These are phyloP conservation scores for Russula sp. DNA, from an alignment of 768 basidiomycete species.

Conservation along the genomic window DNA sequence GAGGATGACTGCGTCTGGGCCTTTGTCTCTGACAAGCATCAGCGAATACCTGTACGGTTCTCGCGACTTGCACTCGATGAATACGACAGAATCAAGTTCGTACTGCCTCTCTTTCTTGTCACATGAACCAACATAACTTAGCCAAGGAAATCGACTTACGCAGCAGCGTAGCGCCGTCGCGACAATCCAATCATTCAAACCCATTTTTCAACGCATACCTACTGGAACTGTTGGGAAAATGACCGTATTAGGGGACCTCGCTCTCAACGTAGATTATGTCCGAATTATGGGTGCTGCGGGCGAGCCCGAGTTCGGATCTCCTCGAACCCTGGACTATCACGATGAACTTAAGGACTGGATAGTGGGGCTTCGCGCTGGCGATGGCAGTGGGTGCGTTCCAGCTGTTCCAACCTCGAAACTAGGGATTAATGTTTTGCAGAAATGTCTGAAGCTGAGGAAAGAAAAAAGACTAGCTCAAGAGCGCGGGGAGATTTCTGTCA, in stretches of 20 bases:
- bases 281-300: slow-evolving; percentile 43
- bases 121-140: slow-evolving; percentile 1
- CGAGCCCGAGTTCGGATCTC: slow-evolving; percentile 51
- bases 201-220: slow-evolving; percentile 54
- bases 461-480: slow-evolving; percentile 31
- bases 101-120: slow-evolving; percentile 6
- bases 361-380: slow-evolving; percentile 51
- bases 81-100: slow-evolving; percentile 43
- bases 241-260: slow-evolving; percentile 44
- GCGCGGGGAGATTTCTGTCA: slow-evolving; percentile 13
- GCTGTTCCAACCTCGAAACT: slow-evolving; percentile 5
- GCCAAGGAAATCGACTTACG: slow-evolving; percentile 40
- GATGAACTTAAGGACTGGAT: slow-evolving; percentile 50
- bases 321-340: slow-evolving; percentile 44
- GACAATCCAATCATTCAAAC: slow-evolving; percentile 48
- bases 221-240: slow-evolving; percentile 40
- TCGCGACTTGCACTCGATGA: slow-evolving; percentile 48
- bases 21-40: slow-evolving; percentile 54
- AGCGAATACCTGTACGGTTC: slow-evolving; percentile 53
- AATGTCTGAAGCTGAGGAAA: slow-evolving; percentile 49
- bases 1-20: slow-evolving; percentile 58
- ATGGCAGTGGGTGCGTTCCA: slow-evolving; percentile 57
- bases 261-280: slow-evolving; percentile 52
- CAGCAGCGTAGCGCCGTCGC: slow-evolving; percentile 48
- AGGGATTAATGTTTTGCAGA: slow-evolving; percentile 32